Percentiles rank a stretch among this genome's conserved stretches.
Evolutionary conservation across 495 filamentous ascomycete species (phyloP).

Genomic region (Tuber melanosporum): DNA sequence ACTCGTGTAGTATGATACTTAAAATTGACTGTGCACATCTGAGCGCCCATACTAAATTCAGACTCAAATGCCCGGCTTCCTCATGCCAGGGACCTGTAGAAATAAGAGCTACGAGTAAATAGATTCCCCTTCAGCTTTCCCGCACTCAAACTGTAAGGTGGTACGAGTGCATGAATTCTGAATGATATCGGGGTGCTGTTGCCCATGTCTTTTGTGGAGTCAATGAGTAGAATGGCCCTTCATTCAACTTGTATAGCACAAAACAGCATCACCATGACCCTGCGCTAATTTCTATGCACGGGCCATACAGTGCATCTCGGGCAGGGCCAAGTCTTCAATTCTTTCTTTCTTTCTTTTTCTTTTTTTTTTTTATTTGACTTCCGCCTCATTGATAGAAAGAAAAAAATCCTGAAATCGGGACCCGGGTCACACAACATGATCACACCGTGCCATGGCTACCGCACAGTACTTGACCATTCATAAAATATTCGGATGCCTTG

Average conservation of each 20-base stretch:
- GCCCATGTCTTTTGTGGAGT: neutral
- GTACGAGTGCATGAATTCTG: neutral
- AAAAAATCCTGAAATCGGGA: neutral
- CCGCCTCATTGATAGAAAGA: neutral
- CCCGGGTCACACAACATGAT: conserved; percentile 1
- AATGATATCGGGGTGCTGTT: neutral
- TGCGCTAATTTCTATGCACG: neutral
- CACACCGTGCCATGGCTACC: neutral
- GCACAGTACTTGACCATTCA: no score
- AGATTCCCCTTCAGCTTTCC: neutral
- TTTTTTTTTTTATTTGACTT: neutral
- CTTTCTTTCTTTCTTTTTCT: neutral
- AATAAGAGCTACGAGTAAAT: neutral
- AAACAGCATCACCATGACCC: neutral
- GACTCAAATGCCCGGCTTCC: no score
- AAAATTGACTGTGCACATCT: no score
- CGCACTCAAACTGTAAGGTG: neutral
- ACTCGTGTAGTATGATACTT: no score
- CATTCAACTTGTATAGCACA: neutral
- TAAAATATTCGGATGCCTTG: no score
- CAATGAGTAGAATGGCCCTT: neutral
- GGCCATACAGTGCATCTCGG: neutral
- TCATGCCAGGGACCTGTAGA: neutral
- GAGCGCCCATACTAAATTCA: no score
- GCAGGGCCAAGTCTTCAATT: neutral